Evolutionary conservation across 2,329 filamentous ascomycete species (phyloP), one percentile per base, ranked within the genome.

Genomic region (Fusarium verrucosum): DNA sequence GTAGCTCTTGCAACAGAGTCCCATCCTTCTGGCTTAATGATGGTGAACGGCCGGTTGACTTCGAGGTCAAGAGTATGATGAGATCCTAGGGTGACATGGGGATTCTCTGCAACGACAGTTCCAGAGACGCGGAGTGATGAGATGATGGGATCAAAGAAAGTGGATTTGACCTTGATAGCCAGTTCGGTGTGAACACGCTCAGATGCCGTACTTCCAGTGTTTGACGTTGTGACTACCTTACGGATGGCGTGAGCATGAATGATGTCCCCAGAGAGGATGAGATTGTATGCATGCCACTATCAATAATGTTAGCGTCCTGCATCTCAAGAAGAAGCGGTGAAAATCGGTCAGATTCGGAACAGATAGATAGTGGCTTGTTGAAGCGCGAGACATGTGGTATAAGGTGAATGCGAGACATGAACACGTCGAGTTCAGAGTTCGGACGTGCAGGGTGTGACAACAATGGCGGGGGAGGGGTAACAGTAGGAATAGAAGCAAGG

Each of bases 1-100:
- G 91, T 89, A 58, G 91, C 88, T 43, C 90, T 81, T 5, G 94
- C 92, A 11, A 99, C 88, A 68, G 90, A 94, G 77, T 99, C 95
- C 95, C 95, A 99, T 37, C 93, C 78, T 51, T 77, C 89, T 35
- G 86, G 85, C 79, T 98, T 98, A 79, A 93, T 90, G 9, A 99
- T 76, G 8, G 91, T 94, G 71, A 98, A 98, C 46, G 93, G 89
- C 37, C 94, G 86, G 71, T 95, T 88, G 56, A 97, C 82, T 75
- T 97, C 94, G 41, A 99, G 84, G 68, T 97, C 94, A 65, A 88
- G 81, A 3, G 85, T 87, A 71, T 88, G 85, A 69, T 86, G 82
- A 59, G 85, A 81, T 47, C 85, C 85, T 37, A 85, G 73, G 65
- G 78, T 77, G 54, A 85, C 84, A 58, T 81, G 78, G 30, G 78